phyloP scores from a whole-genome alignment of 139 green algal species.

The Pseudopediastrum boryanum region DNA sequence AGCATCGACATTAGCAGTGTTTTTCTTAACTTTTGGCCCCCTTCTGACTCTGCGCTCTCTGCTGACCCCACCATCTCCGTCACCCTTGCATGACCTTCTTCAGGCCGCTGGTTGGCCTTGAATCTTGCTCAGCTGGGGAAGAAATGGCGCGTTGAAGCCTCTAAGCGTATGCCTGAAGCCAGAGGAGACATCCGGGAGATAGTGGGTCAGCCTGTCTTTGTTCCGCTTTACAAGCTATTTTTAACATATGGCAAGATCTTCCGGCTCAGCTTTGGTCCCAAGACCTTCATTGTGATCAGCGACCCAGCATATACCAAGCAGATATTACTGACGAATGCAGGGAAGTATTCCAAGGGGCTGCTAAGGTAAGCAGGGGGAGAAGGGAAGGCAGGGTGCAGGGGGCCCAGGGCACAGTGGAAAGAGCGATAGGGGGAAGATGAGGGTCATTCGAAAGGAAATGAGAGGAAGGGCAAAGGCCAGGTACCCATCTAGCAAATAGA shows the following conservation, averaged over 20 bases:
- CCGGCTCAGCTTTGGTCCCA: slow-evolving; percentile 92
- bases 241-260: slow-evolving; percentile 83
- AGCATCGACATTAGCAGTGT: not conserved
- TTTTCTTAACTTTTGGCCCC: not conserved
- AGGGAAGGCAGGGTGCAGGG: too few species aligned
- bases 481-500: too few species aligned
- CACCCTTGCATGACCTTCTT: not conserved
- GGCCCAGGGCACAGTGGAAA: too few species aligned
- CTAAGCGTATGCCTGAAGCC: slow-evolving; percentile 80
- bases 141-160: slow-evolving; percentile 64
- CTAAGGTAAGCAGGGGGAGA: slow-evolving; percentile 23
- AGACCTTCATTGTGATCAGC: slow-evolving; percentile 94
- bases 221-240: slow-evolving; percentile 93
- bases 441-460: too few species aligned
- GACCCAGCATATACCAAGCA: slow-evolving; percentile 83
- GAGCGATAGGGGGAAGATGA: too few species aligned
- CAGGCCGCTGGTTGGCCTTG: slow-evolving; percentile 63
- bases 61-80: not conserved
- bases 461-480: too few species aligned
- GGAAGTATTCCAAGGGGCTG: slow-evolving; percentile 53
- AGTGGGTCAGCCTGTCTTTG: slow-evolving; percentile 94
- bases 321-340: slow-evolving; percentile 89
- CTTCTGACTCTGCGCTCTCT: not conserved
- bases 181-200: slow-evolving; percentile 74
- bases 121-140: slow-evolving; percentile 72